Evolutionary conservation across 768 basidiomycete genomes (phyloP), one percentile per base, ranked within the genome.

Genomic region (Lactarius sp.): DNA sequence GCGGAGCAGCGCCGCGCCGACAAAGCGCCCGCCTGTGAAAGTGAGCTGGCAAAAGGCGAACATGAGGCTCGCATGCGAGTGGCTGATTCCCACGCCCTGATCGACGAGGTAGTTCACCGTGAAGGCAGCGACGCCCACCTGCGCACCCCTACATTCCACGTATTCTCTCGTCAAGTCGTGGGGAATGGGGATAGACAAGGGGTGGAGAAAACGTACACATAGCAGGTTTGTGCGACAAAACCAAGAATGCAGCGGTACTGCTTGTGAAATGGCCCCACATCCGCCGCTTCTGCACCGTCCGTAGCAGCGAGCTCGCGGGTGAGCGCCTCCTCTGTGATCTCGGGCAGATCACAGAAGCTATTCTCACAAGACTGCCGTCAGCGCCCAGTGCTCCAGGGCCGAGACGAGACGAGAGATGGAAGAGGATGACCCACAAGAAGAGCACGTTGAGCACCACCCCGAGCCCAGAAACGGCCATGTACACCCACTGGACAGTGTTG

Each of bases 21-120:
- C 74, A 72, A 90, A 89, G 59, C 85, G 78, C 65, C 83, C 84
- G 16, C 83, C 72, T 2, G 85, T 84, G 71, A 86, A 86, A 18
- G 85, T 85, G 72, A 88, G 78, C 69, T 88, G 84, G 68, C 84
- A 88, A 71, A 85, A 85, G 10, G 87, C 90, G 69, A 87, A 86
- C 59, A 88, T 73, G 56, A 84, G 75, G 61, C 86, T 85, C 47
- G 85, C 87, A 62, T 75, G 73, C 5, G 85, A 73, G 44, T 79
- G 74, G 57, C 69, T 69, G 66, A 85, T 79, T 44, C 82, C 82
- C 58, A 87, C 72, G 16, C 80, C 79, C 68, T 86, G 85, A 47
- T 85, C 86, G 16, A 76, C 71, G 59, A 89, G 79, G 72, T 81
- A 89, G 76, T 88, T 88, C 66, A 90, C 83, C 36, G 85, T 85